Evolutionary conservation across 352 stramenopile genomes (phyloP).

Genomic region (Phytophthora chlamydospora): DNA sequence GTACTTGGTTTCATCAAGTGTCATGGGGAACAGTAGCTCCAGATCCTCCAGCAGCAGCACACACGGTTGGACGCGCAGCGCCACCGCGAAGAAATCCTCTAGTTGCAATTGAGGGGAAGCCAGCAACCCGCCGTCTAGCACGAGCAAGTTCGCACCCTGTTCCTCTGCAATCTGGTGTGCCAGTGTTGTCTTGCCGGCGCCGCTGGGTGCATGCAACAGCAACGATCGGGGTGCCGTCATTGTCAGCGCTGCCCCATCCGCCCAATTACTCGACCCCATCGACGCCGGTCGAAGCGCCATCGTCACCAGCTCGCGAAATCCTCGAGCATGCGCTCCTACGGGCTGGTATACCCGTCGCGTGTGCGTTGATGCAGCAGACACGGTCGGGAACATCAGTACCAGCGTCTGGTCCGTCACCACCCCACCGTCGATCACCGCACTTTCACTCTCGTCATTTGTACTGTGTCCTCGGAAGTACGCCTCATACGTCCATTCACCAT

Average conservation of each 20-base stretch:
- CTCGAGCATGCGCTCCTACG: conserved; percentile 46
- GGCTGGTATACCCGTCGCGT: conserved; percentile 23
- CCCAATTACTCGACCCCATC: not conserved
- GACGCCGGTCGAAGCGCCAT: conserved; percentile 36
- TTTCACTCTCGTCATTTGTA: not conserved
- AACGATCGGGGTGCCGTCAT: conserved; percentile 44
- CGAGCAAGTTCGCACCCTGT: conserved; percentile 59
- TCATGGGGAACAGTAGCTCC: conserved; percentile 75
- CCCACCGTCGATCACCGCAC: conserved; percentile 33
- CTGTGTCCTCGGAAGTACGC: conserved; percentile 48
- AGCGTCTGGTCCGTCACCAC: conserved; percentile 70
- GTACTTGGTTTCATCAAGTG: conserved; percentile 75
- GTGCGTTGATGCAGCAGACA: conserved; percentile 11
- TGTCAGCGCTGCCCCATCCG: conserved; percentile 1
- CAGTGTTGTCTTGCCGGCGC: conserved; percentile 76
- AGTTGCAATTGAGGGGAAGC: conserved; percentile 57
- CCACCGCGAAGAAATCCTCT: conserved; percentile 72
- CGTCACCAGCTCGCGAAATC: conserved; percentile 46
- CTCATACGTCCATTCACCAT: conserved; percentile 62
- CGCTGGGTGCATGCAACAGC: conserved; percentile 68
- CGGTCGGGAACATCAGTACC: conserved; percentile 59
- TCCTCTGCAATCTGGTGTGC: conserved; percentile 57
- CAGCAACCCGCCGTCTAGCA: conserved; percentile 68
- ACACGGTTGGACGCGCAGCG: conserved; percentile 70
- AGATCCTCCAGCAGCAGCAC: conserved; percentile 77